These are phyloP conservation scores for Juglanconis juglandina DNA, from an alignment of 2,329 filamentous ascomycete genomes.

Conservation along the genomic window DNA sequence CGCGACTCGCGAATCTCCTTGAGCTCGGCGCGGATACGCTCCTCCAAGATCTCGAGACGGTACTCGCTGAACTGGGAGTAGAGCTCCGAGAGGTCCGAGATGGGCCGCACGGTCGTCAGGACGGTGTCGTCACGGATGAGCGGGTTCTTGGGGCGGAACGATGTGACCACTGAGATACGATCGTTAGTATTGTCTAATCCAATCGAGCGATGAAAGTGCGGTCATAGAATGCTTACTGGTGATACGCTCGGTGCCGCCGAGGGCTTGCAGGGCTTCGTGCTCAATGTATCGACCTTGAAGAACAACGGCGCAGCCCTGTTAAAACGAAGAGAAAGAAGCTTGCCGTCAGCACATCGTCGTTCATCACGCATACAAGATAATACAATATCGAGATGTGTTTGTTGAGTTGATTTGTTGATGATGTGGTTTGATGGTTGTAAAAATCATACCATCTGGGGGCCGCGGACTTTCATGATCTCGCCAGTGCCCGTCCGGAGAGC, in stretches of 20 bases:
- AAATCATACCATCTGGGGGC: constrained; percentile 53
- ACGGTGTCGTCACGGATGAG: constrained; percentile 57
- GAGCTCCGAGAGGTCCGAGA: constrained; percentile 54
- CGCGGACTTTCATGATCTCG: constrained; percentile 54
- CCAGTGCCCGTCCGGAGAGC: constrained; percentile 53
- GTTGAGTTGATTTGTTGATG: not conserved
- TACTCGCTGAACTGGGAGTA: constrained; percentile 63
- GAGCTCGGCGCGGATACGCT: constrained; percentile 48
- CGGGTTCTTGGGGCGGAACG: constrained; percentile 57
- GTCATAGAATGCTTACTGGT: not conserved
- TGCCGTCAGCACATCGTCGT: constrained; percentile 5
- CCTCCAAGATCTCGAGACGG: constrained; percentile 59
- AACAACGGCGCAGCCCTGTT: constrained; percentile 59
- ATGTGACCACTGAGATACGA: constrained; percentile 54
- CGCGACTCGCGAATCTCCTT: constrained; percentile 37
- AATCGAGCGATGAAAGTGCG: not conserved
- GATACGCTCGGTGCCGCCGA: constrained; percentile 59
- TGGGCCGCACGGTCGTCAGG: constrained; percentile 55
- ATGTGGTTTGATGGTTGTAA: not conserved
- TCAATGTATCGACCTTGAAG: constrained; percentile 66
- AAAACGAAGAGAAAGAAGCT: constrained; percentile 21
- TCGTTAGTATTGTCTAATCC: not conserved
- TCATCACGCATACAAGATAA: constrained; percentile 9
- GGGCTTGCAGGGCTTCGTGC: constrained; percentile 58
- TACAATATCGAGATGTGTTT: constrained; percentile 8